Conservation (phyloP, 495 filamentous ascomycete species). For the Daldinia grandis region DNA sequence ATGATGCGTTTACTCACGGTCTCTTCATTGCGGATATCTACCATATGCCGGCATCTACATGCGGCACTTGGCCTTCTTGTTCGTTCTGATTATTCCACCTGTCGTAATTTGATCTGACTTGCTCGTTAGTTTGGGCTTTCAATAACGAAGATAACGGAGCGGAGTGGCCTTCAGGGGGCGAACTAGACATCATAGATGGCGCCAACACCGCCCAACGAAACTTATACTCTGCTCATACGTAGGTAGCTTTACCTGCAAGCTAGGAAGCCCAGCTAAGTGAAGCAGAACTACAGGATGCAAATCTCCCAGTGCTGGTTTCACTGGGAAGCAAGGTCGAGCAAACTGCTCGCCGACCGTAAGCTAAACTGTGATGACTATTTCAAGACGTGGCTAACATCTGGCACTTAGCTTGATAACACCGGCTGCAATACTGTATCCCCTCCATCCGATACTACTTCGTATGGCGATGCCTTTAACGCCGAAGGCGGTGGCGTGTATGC, state of each 20-base stretch:
- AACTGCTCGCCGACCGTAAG: conserved; percentile 42
- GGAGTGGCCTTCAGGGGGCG: conserved; percentile 73
- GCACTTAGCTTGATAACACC: conserved; percentile 27
- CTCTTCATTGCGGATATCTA: conserved; percentile 72
- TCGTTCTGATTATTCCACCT: conserved; percentile 7
- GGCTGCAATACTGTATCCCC: conserved; percentile 42
- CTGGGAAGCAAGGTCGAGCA: conserved; percentile 40
- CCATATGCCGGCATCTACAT: conserved; percentile 74
- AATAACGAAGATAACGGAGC: conserved; percentile 44
- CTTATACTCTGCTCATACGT: conserved; percentile 74
- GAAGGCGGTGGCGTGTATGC: conserved; percentile 71
- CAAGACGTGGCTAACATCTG: conserved; percentile 2
- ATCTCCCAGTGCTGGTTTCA: conserved; percentile 44
- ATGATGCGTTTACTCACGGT: conserved; percentile 67
- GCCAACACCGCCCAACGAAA: conserved; percentile 70
- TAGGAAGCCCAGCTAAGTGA: conserved; percentile 54
- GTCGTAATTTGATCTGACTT: conserved; percentile 19
- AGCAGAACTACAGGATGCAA: conserved; percentile 57
- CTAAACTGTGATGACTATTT: background rate
- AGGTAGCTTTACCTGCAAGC: conserved; percentile 25
- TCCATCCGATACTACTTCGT: conserved; percentile 49
- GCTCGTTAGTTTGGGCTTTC: conserved; percentile 46
- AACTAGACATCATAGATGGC: conserved; percentile 86
- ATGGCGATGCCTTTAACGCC: conserved; percentile 72
- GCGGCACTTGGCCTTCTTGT: conserved; percentile 77